Conservation (phyloP, 2,329 filamentous ascomycete species). For the Pseudopyricularia javanii region DNA sequence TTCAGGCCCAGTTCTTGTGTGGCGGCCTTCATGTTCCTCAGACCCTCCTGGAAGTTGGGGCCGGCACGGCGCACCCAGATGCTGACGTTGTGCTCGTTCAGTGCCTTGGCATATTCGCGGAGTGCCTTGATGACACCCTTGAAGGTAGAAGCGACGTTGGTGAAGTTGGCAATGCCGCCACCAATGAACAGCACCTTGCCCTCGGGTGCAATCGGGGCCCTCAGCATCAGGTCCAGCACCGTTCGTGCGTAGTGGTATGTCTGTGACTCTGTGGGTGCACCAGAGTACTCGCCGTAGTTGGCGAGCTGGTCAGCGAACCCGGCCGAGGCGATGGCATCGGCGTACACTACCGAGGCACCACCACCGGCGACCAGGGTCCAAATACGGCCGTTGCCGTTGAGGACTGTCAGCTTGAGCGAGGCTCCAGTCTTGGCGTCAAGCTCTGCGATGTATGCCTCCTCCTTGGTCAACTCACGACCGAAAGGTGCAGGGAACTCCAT, state of each 20-base stretch:
- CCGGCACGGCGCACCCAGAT: slow-evolving; percentile 89
- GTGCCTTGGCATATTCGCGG: slow-evolving; percentile 71
- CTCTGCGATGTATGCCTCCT: slow-evolving; percentile 98
- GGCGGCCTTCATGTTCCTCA: slow-evolving; percentile 98
- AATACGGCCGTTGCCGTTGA: slow-evolving; percentile 83
- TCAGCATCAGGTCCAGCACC: slow-evolving; percentile 93
- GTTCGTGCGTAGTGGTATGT: slow-evolving; percentile 98
- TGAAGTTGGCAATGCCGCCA: slow-evolving; percentile 99
- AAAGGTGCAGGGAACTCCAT: slow-evolving; percentile 99
- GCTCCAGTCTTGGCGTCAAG: slow-evolving; percentile 99
- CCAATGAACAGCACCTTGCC: slow-evolving; percentile 99
- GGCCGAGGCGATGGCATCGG: slow-evolving; percentile 92
- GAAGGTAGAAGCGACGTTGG: slow-evolving; percentile 98
- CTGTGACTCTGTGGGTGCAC: slow-evolving; percentile 95
- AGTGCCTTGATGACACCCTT: slow-evolving; percentile 98
- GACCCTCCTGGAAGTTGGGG: slow-evolving; percentile 98
- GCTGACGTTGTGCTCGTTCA: slow-evolving; percentile 93
- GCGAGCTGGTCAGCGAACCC: slow-evolving; percentile 93
- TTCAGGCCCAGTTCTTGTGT: slow-evolving; percentile 81
- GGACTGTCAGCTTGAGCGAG: slow-evolving; percentile 93
- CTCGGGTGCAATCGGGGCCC: slow-evolving; percentile 69
- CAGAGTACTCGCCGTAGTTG: slow-evolving; percentile 99
- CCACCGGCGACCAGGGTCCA: slow-evolving; percentile 98
- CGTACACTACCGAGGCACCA: slow-evolving; percentile 98
- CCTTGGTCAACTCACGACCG: slow-evolving; percentile 95